Base-by-base conservation (phyloP, 257 asterid species). In the Linderniella brevidens region DNA sequence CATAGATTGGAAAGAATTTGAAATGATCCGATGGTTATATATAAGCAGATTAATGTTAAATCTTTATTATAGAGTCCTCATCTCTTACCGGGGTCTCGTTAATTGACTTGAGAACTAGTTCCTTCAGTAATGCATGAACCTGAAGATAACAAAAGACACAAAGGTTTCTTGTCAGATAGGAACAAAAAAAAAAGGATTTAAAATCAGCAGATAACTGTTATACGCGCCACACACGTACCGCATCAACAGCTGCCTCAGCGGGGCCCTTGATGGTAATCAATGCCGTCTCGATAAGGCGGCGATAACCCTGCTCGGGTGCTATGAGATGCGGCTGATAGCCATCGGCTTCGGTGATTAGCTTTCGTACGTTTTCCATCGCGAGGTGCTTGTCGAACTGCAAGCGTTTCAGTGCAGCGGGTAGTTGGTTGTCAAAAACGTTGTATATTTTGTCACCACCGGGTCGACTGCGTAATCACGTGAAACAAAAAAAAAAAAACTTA, bases 281-380 rank as follows among this genome's bases (percentile, higher is more conserved):
- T 41, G 96, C 76, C 50, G 96, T 85, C 64, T 90, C 98, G 61
- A 90, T 90, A 55, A 88, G 94, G 53, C 92, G 95, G 19, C 95
- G 94, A 61, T 88, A 88, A 54, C 98, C 98, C 65, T 88, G 95
- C 60, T 88, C 98, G 13, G 98, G 98, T 36, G 98, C 98, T 65
- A 88, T 84, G 49, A 88, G 77, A 73, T 88, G 98, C 20, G 98
- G 98, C 69, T 88, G 98, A 64, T 88, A 88, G 43, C 95, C 95
- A 76, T 88, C 98, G 64, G 95, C 98, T 66, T 84, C 94, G 18
- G 95, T 84, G 42, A 88, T 88, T 54, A 84, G 72, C 65, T 90
- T 90, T 58, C 96, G 81, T 40, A 85, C 98, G 62, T 88, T 88
- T 45, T 88, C 98, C 94, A 85, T 84, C n/a, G 98, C 84, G 60